phyloP scores from a whole-genome alignment of 306 rosid genomes.

The Vicia villosa region DNA sequence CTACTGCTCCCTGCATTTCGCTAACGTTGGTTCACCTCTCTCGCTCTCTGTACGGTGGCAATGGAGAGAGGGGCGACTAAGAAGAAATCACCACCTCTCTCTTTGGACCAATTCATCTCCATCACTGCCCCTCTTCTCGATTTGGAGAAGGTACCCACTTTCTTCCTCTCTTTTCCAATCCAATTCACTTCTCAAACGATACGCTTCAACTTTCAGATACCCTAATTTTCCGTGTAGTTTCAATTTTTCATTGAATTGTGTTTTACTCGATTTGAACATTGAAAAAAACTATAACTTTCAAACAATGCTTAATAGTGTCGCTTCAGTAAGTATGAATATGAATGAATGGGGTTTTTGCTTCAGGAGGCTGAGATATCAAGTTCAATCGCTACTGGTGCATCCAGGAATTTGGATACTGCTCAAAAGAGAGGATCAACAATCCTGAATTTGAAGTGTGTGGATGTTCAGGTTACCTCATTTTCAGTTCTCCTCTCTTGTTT shows the following conservation, averaged over 20 bases:
- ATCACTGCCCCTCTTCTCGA: constrained; percentile 78
- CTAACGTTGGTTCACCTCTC: neutral
- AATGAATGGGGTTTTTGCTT: no score
- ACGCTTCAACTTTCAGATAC: constrained; percentile 14
- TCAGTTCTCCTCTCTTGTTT: neutral
- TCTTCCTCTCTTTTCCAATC: neutral
- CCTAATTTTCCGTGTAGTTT: no score
- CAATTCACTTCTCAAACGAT: neutral
- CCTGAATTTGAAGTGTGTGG: constrained; percentile 88
- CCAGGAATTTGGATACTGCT: constrained; percentile 80
- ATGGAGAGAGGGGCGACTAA: constrained; percentile 53
- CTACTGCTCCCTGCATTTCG: neutral
- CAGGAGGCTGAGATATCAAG: constrained; percentile 93
- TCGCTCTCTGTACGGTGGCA: constrained; percentile 18
- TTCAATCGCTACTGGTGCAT: constrained; percentile 77
- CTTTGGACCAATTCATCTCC: constrained; percentile 80
- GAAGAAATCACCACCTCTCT: constrained; percentile 59
- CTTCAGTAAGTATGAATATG: no score
- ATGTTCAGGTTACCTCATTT: constrained; percentile 71
- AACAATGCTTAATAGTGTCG: no score
- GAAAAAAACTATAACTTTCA: no score
- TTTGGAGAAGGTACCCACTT: constrained; percentile 71
- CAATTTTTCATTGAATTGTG: no score
- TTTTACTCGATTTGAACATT: no score
- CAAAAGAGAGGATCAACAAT: constrained; percentile 86